Evolutionary conservation across 768 basidiomycete species (phyloP), one percentile per base, ranked within the genome.

Genomic region (Holtermannia corniformis): DNA sequence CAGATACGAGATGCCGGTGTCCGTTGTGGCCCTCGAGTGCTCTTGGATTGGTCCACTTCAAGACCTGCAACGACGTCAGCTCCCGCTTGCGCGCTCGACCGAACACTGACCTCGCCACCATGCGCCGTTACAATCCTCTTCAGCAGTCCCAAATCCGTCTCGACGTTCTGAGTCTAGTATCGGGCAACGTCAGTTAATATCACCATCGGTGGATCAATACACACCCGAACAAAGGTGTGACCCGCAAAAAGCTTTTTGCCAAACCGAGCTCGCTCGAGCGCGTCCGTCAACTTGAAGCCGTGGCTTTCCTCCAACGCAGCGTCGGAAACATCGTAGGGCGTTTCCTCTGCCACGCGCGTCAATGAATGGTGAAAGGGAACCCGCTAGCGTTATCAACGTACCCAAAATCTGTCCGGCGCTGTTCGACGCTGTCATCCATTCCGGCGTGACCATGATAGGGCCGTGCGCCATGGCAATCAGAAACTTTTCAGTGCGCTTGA

Each of bases 401-500:
- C 89, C 78, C 23, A 89, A 74, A 3, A 91, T 73, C 32, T 73
- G 75, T 41, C 78, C 80, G 5, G 77, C 76, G 25, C 75, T 76
- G 3, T 79, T 78, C 11, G 80, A 85, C 0, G 78, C 78, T 4
- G 68, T 75, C 3, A 85, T 78, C 91, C 90, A 95, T 27, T 79
- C 74, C 49, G 78, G 77, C 2, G 76, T 79, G 20, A 95, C 72
- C 44, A 92, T 75, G 55, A 75, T 76, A 0, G 85, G 83, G 0
- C 78, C 80, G 0, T 71, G 71, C 0, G 85, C 77, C 59, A 93
- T 74, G 0, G 86, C 87, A 60, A 82, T 82, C 0, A 95, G 76
- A 65, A 93, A 85, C 68, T 93, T 95, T 65, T 90, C 86, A 1
- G 91, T 93, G 3, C 90, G 80, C 4, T 83, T 81, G 22, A 92